Conservation (phyloP, 352 stramenopile species). For the Globisporangium camurandrum region DNA sequence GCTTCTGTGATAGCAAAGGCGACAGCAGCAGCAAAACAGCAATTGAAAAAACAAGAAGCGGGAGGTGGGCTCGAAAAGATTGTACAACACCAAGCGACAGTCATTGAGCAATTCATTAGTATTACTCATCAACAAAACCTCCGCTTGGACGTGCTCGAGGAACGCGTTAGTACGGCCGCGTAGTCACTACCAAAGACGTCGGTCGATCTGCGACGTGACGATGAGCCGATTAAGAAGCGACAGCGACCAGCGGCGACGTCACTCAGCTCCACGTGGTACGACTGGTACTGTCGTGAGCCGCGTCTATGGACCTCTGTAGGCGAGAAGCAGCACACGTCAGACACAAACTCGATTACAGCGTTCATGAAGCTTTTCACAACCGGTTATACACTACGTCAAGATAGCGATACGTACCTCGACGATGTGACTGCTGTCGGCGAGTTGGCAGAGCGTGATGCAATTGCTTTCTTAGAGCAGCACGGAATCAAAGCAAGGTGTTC, state of each 20-base stretch:
- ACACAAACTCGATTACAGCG: background rate
- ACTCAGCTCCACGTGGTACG: too few species aligned
- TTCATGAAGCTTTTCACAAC: background rate
- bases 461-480: background rate
- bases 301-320: too few species aligned
- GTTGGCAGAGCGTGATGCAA: background rate
- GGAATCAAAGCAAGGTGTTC: background rate
- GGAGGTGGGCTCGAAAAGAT: too few species aligned
- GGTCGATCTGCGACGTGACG: too few species aligned
- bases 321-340: too few species aligned
- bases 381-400: background rate
- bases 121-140: background rate
- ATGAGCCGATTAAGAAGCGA: too few species aligned
- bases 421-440: background rate
- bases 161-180: background rate
- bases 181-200: too few species aligned
- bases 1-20: too few species aligned
- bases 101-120: slow-evolving; percentile 3
- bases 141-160: slow-evolving; percentile 1
- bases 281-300: too few species aligned
- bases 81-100: slow-evolving; percentile 2
- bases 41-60: background rate
- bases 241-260: too few species aligned
- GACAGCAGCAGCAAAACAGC: too few species aligned
- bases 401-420: slow-evolving; percentile 2